Conservation (phyloP, 352 stramenopile species). For the Globisporangium iwayamae region DNA sequence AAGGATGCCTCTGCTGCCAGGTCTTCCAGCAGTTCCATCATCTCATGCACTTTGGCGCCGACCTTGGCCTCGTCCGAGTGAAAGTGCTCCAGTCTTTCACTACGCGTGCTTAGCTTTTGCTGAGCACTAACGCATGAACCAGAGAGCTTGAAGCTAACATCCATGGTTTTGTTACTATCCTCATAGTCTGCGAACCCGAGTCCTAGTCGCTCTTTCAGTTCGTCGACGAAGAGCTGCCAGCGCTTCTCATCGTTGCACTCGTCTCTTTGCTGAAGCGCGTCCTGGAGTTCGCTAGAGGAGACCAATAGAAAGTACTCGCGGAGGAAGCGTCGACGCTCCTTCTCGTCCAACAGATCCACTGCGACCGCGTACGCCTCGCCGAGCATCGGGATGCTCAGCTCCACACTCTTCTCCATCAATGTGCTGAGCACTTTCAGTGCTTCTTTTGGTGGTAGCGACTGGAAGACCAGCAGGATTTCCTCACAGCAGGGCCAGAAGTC, state of each 20-base stretch:
- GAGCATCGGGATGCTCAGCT: constrained; percentile 34
- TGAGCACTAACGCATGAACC: not conserved
- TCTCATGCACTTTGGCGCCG: constrained; percentile 41
- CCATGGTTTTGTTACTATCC: constrained; percentile 1
- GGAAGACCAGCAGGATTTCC: constrained; percentile 51
- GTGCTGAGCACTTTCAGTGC: constrained; percentile 32
- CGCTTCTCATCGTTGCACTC: constrained; percentile 58
- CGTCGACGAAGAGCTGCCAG: constrained; percentile 43
- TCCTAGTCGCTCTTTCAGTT: constrained; percentile 40
- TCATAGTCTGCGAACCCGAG: constrained; percentile 7
- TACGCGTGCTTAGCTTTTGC: not conserved
- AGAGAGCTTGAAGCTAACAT: not conserved
- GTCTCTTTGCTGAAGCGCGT: constrained; percentile 42
- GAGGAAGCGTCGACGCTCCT: constrained; percentile 42
- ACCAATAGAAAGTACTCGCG: constrained; percentile 63
- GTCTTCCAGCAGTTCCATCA: constrained; percentile 56
- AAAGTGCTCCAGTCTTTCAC: constrained; percentile 24
- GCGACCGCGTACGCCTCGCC: constrained; percentile 36
- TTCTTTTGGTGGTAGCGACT: constrained; percentile 29
- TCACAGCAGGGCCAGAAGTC: constrained; percentile 38
- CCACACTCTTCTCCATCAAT: constrained; percentile 36
- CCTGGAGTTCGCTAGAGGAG: constrained; percentile 42
- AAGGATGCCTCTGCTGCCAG: constrained; percentile 47
- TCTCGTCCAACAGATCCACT: constrained; percentile 41
- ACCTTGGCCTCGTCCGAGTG: constrained; percentile 59